Base-by-base conservation (phyloP, 345 rosid genomes). In the Aquilaria sinensis region DNA sequence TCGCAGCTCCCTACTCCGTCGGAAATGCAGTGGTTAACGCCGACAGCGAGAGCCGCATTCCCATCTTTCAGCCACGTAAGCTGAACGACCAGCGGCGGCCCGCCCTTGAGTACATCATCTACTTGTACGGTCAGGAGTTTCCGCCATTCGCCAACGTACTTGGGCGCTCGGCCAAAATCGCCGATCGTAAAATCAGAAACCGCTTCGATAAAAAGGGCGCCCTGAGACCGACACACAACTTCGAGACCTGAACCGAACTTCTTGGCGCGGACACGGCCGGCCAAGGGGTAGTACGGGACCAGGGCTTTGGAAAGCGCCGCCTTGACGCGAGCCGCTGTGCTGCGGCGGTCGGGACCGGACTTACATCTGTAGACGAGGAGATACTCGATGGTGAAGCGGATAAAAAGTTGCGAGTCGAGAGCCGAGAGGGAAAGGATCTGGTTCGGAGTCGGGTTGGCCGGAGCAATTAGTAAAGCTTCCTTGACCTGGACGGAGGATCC, bases 1-100 rank as follows among this genome's bases (percentile, higher is more conserved):
- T 87, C 87, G 1, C 86, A 75, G 64, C 87, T 81, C 0, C 96
- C 98, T 63, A 87, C 76, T 0, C 96, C 98, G 48, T 88, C 98
- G 15, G 82, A 76, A 54, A 89, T 67, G 37, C 90, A 83, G 66
- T 92, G 98, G 67, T 83, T 92, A 8, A 89, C 47, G 2, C 90
- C 95, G 33, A 89, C 74, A 12, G 85, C 95, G 4, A 92, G 57
- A 10, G 89, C 77, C 0, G 89, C 92, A 47, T 67, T 82, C 2
- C 95, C 98, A 57, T 85, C 95, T 52, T 66, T 63, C 10, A 89
- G 89, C 98, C 98, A 92, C 63, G 98, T 86, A 50, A 92, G 89
- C 84, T 92, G 96, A 57, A 89, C 70, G 1, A 82, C 92, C 14
- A 92, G 75, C 5, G 80, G 81, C 10, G 98, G 95, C 31, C 80